Evolutionary conservation across 192 early-diverging fungal genomes (phyloP).

Genomic region (Backusella tuberculispora): DNA sequence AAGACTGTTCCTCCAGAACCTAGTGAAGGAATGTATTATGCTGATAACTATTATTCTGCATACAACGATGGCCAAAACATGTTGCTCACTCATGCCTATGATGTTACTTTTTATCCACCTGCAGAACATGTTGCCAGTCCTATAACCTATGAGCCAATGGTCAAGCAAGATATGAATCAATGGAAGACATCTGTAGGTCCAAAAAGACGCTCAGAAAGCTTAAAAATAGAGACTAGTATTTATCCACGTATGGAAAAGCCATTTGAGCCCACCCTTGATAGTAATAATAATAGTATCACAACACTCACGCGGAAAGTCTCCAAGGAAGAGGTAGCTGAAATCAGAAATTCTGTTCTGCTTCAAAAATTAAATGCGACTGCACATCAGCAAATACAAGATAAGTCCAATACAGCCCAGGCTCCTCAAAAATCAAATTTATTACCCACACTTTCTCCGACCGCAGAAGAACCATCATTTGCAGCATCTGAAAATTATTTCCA

Average conservation of each 20-base stretch:
- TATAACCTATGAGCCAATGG: background rate
- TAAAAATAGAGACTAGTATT: constrained; percentile 12
- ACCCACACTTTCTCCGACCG: background rate
- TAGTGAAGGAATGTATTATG: background rate
- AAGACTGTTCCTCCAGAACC: background rate
- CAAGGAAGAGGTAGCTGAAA: background rate
- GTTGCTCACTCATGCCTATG: constrained; percentile 2
- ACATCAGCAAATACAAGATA: background rate
- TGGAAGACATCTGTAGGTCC: constrained; percentile 12
- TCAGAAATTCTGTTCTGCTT: background rate
- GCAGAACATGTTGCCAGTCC: background rate
- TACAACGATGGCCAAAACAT: background rate
- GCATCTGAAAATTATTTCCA: constrained; percentile 11
- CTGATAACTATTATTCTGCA: background rate
- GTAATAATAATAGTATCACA: too few species aligned
- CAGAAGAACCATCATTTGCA: constrained; percentile 10
- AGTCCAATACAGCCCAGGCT: background rate
- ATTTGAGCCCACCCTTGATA: background rate
- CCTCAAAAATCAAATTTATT: background rate
- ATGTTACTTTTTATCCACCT: constrained; percentile 13
- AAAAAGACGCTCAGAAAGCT: background rate
- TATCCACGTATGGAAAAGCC: constrained; percentile 11
- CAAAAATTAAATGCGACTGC: background rate
- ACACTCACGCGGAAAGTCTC: background rate
- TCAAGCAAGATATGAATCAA: constrained; percentile 6